These are phyloP conservation scores for Lecanicillium sp. DNA, from an alignment of 2,329 filamentous ascomycete genomes.

Conservation along the genomic window DNA sequence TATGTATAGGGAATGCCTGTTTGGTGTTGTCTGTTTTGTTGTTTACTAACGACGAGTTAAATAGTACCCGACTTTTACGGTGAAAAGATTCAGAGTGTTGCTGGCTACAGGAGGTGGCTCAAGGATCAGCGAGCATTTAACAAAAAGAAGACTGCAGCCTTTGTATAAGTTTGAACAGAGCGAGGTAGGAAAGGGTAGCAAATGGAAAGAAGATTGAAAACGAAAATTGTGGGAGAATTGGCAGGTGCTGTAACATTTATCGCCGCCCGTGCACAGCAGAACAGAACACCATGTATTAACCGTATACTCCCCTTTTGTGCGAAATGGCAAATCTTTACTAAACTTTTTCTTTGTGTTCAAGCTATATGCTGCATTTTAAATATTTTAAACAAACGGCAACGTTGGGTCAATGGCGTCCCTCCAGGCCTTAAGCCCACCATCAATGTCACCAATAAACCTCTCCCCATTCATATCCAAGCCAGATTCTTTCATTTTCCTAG, in stretches of 20 bases:
- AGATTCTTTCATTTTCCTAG: slow-evolving; percentile 55
- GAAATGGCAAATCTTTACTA: slow-evolving; percentile 13
- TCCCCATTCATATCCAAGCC: slow-evolving; percentile 42
- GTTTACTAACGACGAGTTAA: slow-evolving; percentile 12
- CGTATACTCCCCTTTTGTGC: slow-evolving; percentile 17
- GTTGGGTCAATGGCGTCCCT: slow-evolving; percentile 55
- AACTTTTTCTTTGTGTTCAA: too few species aligned
- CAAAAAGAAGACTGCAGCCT: slow-evolving; percentile 74
- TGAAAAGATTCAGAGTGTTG: slow-evolving; percentile 92
- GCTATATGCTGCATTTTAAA: too few species aligned
- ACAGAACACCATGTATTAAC: slow-evolving; percentile 13
- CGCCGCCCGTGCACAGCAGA: too few species aligned
- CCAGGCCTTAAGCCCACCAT: slow-evolving; percentile 67
- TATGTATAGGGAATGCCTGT: slow-evolving; percentile 24
- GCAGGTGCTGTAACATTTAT: slow-evolving; percentile 6
- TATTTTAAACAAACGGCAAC: slow-evolving; percentile 40
- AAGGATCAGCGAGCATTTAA: slow-evolving; percentile 98
- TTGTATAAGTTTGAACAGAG: slow-evolving; percentile 35
- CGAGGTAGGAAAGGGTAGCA: not conserved
- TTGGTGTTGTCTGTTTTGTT: not conserved
- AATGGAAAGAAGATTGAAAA: slow-evolving; percentile 2
- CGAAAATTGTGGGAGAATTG: slow-evolving; percentile 8
- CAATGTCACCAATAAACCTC: slow-evolving; percentile 59
- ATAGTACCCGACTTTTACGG: slow-evolving; percentile 92
- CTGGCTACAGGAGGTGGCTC: slow-evolving; percentile 87